Percentiles rank a stretch among this genome's conserved stretches.
phyloP scores from a whole-genome alignment of 495 filamentous ascomycete genomes.

The Rhizodiscina lignyota region DNA sequence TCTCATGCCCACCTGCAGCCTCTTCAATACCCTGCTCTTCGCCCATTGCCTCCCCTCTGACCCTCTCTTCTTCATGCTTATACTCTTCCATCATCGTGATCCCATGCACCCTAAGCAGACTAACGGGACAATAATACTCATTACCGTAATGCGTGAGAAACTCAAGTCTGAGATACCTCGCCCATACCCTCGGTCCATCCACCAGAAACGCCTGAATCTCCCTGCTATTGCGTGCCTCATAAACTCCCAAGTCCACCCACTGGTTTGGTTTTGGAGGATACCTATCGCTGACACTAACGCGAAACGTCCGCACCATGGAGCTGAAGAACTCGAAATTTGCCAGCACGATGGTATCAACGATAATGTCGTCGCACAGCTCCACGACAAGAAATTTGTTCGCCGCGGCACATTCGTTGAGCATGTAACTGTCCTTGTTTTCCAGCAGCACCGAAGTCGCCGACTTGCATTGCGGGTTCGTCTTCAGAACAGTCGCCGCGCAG shows the following conservation, averaged over 20 bases:
- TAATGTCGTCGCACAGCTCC: conserved; percentile 79
- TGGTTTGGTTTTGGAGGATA: conserved; percentile 86
- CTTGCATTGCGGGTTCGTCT: conserved; percentile 70
- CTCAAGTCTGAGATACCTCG: conserved; percentile 79
- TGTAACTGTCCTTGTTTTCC: conserved; percentile 97
- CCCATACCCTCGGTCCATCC: conserved; percentile 88
- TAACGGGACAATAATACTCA: conserved; percentile 91
- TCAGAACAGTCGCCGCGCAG: conserved; percentile 83
- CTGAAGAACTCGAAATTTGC: conserved; percentile 99
- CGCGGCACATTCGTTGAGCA: conserved; percentile 79
- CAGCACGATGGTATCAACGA: conserved; percentile 87
- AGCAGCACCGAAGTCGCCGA: conserved; percentile 73
- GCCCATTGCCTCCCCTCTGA: conserved; percentile 39
- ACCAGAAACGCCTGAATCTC: conserved; percentile 89
- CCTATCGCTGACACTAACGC: conserved; percentile 77
- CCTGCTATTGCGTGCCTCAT: conserved; percentile 77
- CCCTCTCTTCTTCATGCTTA: conserved; percentile 55
- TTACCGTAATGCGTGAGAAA: conserved; percentile 88
- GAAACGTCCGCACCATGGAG: conserved; percentile 81
- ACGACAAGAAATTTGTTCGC: conserved; percentile 89
- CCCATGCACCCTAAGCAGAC: conserved; percentile 79
- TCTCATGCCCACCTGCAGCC: no score
- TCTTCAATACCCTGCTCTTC: no score
- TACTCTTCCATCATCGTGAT: conserved; percentile 94
- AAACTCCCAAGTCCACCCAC: conserved; percentile 79